These are phyloP conservation scores for Centella asiatica DNA, from an alignment of 129 eudicot species.

Conservation along the genomic window DNA sequence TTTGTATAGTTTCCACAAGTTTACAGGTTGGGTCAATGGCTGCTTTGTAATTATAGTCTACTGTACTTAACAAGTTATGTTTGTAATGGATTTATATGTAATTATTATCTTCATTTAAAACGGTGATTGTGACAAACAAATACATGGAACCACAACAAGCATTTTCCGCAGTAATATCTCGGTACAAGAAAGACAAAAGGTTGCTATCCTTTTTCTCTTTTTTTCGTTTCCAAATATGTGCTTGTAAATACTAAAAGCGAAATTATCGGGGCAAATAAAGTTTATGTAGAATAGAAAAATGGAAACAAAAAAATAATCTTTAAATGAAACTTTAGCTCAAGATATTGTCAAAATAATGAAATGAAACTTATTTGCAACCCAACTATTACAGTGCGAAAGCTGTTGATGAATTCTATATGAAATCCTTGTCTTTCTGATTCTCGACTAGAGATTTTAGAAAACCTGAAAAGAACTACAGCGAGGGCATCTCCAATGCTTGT, in stretches of 20 bases:
- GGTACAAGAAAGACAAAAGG: too few species aligned
- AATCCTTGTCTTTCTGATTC: constrained; percentile 14
- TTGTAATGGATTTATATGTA: too few species aligned
- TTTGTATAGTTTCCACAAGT: background rate
- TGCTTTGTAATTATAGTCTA: background rate
- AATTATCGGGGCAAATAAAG: too few species aligned
- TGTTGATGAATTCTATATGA: background rate
- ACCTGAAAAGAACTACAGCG: constrained; percentile 27
- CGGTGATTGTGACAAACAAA: too few species aligned
- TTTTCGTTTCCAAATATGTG: too few species aligned
- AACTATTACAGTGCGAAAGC: background rate
- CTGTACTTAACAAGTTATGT: background rate
- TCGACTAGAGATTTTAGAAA: background rate
- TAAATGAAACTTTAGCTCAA: background rate
- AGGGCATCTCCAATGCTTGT: constrained; percentile 70
- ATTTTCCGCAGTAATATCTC: too few species aligned
- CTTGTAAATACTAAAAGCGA: too few species aligned
- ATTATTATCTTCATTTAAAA: too few species aligned
- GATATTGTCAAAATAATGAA: background rate
- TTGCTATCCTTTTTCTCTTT: too few species aligned
- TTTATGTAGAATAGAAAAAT: too few species aligned
- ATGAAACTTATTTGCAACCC: background rate
- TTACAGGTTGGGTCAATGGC: background rate
- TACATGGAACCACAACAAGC: too few species aligned
- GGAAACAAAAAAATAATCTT: too few species aligned